These are phyloP conservation scores for Leucocoprinus leucothites DNA, from an alignment of 768 basidiomycete species.

Conservation along the genomic window DNA sequence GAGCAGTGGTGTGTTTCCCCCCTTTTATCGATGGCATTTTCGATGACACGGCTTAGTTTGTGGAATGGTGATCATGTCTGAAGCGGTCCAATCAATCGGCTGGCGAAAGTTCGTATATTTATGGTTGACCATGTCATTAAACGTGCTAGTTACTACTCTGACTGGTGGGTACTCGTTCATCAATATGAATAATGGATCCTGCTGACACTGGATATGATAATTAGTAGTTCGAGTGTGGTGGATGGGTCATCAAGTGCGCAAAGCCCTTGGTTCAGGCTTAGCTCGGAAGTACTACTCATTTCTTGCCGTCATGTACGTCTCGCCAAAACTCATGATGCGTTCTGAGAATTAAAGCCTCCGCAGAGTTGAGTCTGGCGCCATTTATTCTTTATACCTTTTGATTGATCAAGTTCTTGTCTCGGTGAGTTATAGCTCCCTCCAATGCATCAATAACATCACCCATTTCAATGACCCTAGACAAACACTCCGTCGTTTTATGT, in stretches of 20 bases:
- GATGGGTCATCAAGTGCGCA: conserved; percentile 23
- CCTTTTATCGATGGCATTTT: background rate
- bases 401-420: background rate
- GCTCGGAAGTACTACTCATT: conserved; percentile 29
- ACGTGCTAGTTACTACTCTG: conserved; percentile 29
- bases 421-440: background rate
- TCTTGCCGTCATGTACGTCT: conserved; percentile 32
- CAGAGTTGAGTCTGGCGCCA: too few relatives aligned
- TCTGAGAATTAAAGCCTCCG: conserved; percentile 31
- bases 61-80: conserved; percentile 15
- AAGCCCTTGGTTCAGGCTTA: conserved; percentile 24
- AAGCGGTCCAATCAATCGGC: conserved; percentile 12
- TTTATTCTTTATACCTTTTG: conserved; percentile 5
- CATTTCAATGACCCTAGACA: background rate
- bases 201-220: background rate
- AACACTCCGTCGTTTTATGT: conserved; percentile 16
- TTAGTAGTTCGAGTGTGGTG: conserved; percentile 35
- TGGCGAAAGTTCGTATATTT: conserved; percentile 27
- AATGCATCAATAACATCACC: too few relatives aligned
- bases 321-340: background rate
- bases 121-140: conserved; percentile 29
- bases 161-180: conserved; percentile 24
- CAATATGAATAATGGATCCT: background rate
- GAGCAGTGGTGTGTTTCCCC: conserved; percentile 26
- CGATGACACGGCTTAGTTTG: background rate